Base-by-base conservation (phyloP, 1,139 yeast genomes). In the Saccharomyces pastorianus region DNA sequence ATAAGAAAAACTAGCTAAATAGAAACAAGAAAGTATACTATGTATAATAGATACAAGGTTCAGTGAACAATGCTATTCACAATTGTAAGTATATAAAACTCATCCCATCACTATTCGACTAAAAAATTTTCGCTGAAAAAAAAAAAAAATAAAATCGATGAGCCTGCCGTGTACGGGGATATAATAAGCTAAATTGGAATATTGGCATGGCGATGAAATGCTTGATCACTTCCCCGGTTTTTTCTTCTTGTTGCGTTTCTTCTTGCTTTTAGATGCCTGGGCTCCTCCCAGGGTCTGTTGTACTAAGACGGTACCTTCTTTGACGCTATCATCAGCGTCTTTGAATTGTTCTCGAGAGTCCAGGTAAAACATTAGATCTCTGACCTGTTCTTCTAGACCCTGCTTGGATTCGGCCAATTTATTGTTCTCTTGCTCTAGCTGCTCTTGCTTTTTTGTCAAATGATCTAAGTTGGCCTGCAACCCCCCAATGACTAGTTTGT, bases 341-440 rank as follows among this genome's bases (percentile, higher is more conserved):
- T 83, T 80, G 62, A 88, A 79, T 68, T 84, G 85, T 55, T 83
- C 86, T 64, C 80, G 87, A 3, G 87, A 79, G 57, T 87, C 95
- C 52, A 89, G 73, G 65, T 77, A 88, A 59, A 88, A 85, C 96
- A 89, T 87, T 55, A 90, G 70, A 67, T 90, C 96, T 46, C 78
- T 79, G 3, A 86, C 82, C 67, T 88, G 95, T 44, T 86, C 95
- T 51, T 77, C 69, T 49, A 88, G 70, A 2, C 81, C 87, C 26
- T 68, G 69, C 23, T 49, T 49, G 6, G 34, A 41, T n/a, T 26
- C 47, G 14, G 56, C 53, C 8, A 69, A 27, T 49, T 72, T 69
- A 2, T 56, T 52, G 13, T 58, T 65, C 25, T 62, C 63, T 7
- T 46, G 48, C 27, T 59, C 58, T 13, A 77, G 58, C 4, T 70